Percentiles rank a stretch among this genome's conserved stretches.
Evolutionary conservation across 495 filamentous ascomycete genomes (phyloP).

Genomic region (Aspergillus avenaceus): DNA sequence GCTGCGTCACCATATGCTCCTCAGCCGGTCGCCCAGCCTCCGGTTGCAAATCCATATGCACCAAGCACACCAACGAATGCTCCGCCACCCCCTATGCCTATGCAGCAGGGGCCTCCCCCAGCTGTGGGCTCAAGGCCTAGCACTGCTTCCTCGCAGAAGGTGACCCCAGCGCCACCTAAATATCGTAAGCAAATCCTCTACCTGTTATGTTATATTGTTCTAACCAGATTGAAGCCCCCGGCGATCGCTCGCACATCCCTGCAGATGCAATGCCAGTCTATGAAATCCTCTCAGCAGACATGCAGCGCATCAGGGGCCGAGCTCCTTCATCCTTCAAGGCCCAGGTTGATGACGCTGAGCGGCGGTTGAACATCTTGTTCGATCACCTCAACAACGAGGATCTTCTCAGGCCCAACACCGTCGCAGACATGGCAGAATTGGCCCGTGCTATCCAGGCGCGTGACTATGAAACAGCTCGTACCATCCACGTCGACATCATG

Average conservation of each 20-base stretch:
- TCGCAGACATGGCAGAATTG: slow-evolving; percentile 64
- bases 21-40: slow-evolving; percentile 31
- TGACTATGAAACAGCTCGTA: slow-evolving; percentile 71
- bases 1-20: slow-evolving; percentile 61
- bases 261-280: slow-evolving; percentile 68
- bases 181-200: slow-evolving; percentile 53
- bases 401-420: slow-evolving; percentile 75
- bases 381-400: slow-evolving; percentile 96
- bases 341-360: slow-evolving; percentile 90
- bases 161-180: slow-evolving; percentile 52
- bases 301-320: slow-evolving; percentile 78
- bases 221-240: slow-evolving; percentile 64
- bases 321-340: slow-evolving; percentile 77
- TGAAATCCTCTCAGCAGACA: slow-evolving; percentile 76
- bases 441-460: slow-evolving; percentile 62
- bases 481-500: slow-evolving; percentile 77
- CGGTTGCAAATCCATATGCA: slow-evolving; percentile 43
- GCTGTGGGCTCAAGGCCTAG: slow-evolving; percentile 44
- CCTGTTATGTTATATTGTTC: background rate
- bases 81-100: slow-evolving; percentile 22
- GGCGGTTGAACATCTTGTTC: slow-evolving; percentile 84
- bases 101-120: slow-evolving; percentile 46
- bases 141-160: slow-evolving; percentile 46
- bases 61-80: slow-evolving; percentile 29
- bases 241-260: slow-evolving; percentile 89